Base-by-base conservation (phyloP, 768 basidiomycete genomes). In the Clitopilus passeckerianus region DNA sequence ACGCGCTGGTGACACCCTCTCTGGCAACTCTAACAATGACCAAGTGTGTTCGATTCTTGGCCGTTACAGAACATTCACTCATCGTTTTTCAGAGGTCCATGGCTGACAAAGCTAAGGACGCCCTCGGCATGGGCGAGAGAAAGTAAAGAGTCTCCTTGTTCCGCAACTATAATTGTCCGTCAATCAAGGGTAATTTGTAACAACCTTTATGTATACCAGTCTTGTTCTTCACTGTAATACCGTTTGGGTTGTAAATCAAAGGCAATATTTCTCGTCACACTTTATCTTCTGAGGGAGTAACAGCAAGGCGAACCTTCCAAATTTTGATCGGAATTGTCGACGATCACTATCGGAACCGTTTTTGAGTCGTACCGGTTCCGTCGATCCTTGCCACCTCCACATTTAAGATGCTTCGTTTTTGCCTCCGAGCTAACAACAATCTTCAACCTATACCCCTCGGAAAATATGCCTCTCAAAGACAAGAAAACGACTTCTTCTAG, bases 31-130 rank as follows among this genome's bases (percentile, higher is more conserved):
- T 30, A 81, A 81, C 72, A 64, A 80, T 57, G 79, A 78, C 63
- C 62, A 73, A 54, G 77, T 12, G 10, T 15, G 20, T 41, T 20
- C 23, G 27, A 34, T 18, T 33, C 5, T 14, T 34, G 3, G n/a
- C n/a, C n/a, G n/a, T n/a, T 43, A 1, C 59, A 22, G 15, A 53
- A n/a, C 15, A 56, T 22, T 33, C 6, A 12, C n/a, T 16, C 6
- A 14, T 53, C 37, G 59, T 53, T 27, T 46, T 15, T 1, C 43
- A 79, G 72, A 73, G 75, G 6, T 79, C 78, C 7, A 34, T 86
- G 35, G 50, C 80, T 18, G 70, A 75, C 68, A 81, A 82, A 75
- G 79, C 81, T 43, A 83, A 84, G 78, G 72, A 79, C 63, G 73
- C 80, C 34, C 67, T 83, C 57, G 83, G 82, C 12, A 67, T 84